Percentiles rank a stretch among this genome's conserved stretches.
These are phyloP conservation scores for Ganoderma resinaceum DNA, from an alignment of 1,284 basidiomycete species.

Conservation along the genomic window DNA sequence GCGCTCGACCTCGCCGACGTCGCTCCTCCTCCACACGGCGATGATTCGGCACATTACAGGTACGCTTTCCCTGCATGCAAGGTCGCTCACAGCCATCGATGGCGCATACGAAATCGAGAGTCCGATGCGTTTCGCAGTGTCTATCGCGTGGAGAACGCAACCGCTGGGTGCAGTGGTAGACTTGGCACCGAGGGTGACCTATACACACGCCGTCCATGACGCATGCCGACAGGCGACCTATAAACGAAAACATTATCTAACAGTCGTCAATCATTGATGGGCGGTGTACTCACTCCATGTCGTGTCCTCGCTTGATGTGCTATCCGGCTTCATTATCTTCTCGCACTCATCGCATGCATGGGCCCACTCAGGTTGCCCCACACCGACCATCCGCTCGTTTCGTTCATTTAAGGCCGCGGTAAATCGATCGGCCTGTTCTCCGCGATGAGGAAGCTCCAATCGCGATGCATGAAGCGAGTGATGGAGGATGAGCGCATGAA, in stretches of 20 bases:
- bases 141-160: constrained; percentile 26
- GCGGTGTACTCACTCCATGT: no score
- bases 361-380: no score
- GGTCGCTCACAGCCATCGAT: neutral
- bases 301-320: no score
- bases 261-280: no score
- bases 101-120: neutral
- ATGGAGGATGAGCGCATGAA: no score
- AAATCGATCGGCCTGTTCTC: no score
- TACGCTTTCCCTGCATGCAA: neutral
- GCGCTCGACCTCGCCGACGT: neutral
- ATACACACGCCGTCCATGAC: constrained; percentile 43
- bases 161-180: constrained; percentile 31
- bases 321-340: no score
- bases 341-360: no score
- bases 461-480: no score
- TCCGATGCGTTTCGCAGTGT: constrained; percentile 11
- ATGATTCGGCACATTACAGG: neutral
- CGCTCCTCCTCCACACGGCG: neutral
- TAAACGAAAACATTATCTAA: neutral
- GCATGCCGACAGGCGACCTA: constrained; percentile 23
- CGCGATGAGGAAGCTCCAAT: no score
- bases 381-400: no score
- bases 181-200: constrained; percentile 41
- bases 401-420: no score